Conservation (phyloP, 2,329 filamentous ascomycete genomes). For the Hypocreales sp. region DNA sequence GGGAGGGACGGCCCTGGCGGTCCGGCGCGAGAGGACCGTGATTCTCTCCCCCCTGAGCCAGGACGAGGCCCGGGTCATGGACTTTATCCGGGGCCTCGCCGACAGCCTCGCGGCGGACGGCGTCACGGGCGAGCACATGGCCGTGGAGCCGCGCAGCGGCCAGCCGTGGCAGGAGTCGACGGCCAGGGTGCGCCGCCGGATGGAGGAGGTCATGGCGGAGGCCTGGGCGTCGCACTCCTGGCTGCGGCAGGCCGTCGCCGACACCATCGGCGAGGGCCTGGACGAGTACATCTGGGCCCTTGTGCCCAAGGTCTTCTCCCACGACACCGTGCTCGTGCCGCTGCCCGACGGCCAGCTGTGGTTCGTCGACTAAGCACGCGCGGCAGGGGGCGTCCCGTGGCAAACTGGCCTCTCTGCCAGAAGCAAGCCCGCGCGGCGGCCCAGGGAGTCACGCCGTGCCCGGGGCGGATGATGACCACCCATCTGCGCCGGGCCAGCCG, state of each 20-base stretch:
- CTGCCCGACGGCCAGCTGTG: slow-evolving; percentile 4
- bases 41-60: slow-evolving; percentile 3
- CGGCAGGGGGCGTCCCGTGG: no score
- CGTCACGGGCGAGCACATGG: slow-evolving; percentile 1
- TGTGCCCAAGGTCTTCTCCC: slow-evolving; percentile 6
- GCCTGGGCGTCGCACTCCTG: slow-evolving; percentile 3
- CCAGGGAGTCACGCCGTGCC: no score
- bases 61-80: slow-evolving; percentile 4
- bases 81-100: slow-evolving; percentile 2
- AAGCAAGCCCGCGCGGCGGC: no score
- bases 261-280: slow-evolving; percentile 5
- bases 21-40: slow-evolving; percentile 3
- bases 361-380: no score
- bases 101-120: slow-evolving; percentile 1
- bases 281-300: slow-evolving; percentile 7
- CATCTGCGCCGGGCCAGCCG: no score
- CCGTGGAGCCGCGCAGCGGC: slow-evolving; percentile 1
- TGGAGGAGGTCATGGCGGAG: slow-evolving; percentile 4
- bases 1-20: no score
- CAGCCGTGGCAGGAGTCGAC: no score
- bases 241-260: slow-evolving; percentile 2
- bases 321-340: slow-evolving; percentile 2
- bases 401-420: no score
- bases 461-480: no score
- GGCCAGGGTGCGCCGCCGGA: slow-evolving; percentile 2